These are phyloP conservation scores for Russula ochroleuca DNA, from an alignment of 768 basidiomycete species.

Conservation along the genomic window DNA sequence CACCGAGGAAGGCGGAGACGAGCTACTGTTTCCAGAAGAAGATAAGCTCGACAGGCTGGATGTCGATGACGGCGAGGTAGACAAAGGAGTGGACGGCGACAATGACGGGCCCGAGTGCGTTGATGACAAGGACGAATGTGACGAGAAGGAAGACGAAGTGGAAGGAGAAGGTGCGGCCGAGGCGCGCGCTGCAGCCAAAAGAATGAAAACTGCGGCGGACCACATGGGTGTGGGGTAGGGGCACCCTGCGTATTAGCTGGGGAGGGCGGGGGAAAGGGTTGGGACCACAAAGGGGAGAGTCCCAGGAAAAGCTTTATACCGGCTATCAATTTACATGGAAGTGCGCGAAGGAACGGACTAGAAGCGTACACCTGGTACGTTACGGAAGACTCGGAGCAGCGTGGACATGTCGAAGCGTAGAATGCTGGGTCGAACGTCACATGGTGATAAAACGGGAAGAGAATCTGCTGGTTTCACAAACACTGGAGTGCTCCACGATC, in stretches of 20 bases:
- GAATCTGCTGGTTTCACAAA: too few species aligned
- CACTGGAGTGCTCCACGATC: too few species aligned
- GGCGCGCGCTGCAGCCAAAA: constrained; percentile 7
- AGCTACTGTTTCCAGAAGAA: background rate
- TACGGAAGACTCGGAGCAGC: background rate
- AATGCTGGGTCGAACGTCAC: background rate
- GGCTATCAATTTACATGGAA: background rate
- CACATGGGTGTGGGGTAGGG: background rate
- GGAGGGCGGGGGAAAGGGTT: background rate
- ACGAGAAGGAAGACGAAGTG: too few species aligned
- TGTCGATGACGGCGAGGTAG: background rate
- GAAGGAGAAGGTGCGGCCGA: constrained; percentile 3
- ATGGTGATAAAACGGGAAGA: background rate
- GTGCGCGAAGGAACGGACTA: background rate
- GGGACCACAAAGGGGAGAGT: background rate
- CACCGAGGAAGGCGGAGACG: background rate
- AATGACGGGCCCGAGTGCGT: background rate
- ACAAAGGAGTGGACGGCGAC: constrained; percentile 1
- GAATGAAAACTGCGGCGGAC: background rate
- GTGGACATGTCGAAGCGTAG: background rate
- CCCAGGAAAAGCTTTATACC: background rate
- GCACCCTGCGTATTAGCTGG: background rate
- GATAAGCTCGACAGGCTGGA: constrained; percentile 6
- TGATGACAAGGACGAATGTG: background rate
- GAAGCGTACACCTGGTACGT: too few species aligned